These are phyloP conservation scores for Dendrocalamus sinicus DNA, from an alignment of 176 grass and related monocot species.

Conservation along the genomic window DNA sequence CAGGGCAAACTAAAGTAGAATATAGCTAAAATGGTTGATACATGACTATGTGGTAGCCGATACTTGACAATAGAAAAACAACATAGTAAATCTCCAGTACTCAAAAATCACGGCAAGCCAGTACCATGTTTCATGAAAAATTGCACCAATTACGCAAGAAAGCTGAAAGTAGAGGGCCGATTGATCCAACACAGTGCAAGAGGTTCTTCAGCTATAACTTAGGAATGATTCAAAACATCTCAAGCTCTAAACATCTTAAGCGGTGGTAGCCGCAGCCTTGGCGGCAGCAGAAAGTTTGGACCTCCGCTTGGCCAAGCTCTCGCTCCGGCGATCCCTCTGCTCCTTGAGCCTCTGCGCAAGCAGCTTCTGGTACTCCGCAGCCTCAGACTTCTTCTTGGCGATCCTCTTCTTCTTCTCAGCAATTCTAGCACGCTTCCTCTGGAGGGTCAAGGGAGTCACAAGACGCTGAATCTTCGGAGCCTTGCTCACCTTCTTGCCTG, in stretches of 20 bases:
- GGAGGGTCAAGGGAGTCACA: constrained; percentile 85
- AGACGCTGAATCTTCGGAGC: constrained; percentile 97
- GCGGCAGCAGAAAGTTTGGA: constrained; percentile 73
- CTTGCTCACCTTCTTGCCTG: constrained; percentile 98
- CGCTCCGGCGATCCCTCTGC: constrained; percentile 77
- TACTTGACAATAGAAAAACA: constrained; percentile 26
- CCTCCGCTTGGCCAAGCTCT: constrained; percentile 92
- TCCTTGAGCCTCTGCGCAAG: constrained; percentile 87
- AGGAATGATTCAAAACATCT: constrained; percentile 21
- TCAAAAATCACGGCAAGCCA: constrained; percentile 6
- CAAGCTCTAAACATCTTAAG: constrained; percentile 38
- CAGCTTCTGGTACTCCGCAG: constrained; percentile 94
- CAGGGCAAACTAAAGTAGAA: neutral
- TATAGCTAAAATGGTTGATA: neutral
- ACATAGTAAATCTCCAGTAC: constrained; percentile 6
- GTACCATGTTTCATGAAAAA: constrained; percentile 43
- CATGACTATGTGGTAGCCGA: neutral
- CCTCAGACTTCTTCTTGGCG: constrained; percentile 78
- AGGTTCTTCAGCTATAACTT: constrained; percentile 26
- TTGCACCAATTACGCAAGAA: constrained; percentile 44
- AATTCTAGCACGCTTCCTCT: constrained; percentile 86
- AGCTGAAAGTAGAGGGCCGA: constrained; percentile 24
- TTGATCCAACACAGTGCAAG: constrained; percentile 25
- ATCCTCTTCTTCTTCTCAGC: constrained; percentile 98
- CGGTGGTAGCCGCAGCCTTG: constrained; percentile 52